Evolutionary conservation across 106 monocot species (phyloP).

Genomic region (Platanthera guangdongensis): DNA sequence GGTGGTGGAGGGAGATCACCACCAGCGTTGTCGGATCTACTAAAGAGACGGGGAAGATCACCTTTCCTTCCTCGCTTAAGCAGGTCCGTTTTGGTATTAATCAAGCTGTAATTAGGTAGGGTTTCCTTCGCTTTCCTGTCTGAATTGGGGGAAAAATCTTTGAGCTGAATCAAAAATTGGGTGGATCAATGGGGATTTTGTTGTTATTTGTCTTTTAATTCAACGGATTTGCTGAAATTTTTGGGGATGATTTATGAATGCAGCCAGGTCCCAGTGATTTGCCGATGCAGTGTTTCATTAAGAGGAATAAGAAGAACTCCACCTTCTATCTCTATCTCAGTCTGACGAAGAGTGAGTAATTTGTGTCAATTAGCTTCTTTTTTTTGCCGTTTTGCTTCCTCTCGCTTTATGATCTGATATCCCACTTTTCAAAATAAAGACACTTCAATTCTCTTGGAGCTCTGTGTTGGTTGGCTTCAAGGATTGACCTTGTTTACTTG

Average conservation of each 20-base stretch:
- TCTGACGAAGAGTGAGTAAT: slow-evolving; percentile 31
- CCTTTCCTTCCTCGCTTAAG: slow-evolving; percentile 77
- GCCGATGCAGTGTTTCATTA: slow-evolving; percentile 49
- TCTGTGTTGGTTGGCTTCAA: neutral
- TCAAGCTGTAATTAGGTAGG: neutral
- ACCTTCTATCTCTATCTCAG: slow-evolving; percentile 42
- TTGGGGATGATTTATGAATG: neutral
- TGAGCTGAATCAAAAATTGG: neutral
- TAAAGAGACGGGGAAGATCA: slow-evolving; percentile 43
- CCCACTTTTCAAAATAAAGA: neutral
- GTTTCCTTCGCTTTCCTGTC: neutral
- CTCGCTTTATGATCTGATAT: neutral
- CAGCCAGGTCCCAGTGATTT: slow-evolving; percentile 43
- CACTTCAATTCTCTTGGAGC: neutral
- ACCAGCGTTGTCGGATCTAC: slow-evolving; percentile 29
- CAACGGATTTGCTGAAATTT: neutral
- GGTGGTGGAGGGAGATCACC: slow-evolving; percentile 54
- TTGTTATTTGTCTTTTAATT: slow-evolving; percentile 2
- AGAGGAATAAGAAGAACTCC: slow-evolving; percentile 50
- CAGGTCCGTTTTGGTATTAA: slow-evolving; percentile 28
- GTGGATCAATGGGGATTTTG: neutral
- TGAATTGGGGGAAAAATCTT: neutral
- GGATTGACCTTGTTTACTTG: neutral
- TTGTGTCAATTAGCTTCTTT: neutral
- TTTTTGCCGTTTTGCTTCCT: neutral